These are phyloP conservation scores for Spergularia marina DNA, from an alignment of 148 eudicot genomes.

Conservation along the genomic window DNA sequence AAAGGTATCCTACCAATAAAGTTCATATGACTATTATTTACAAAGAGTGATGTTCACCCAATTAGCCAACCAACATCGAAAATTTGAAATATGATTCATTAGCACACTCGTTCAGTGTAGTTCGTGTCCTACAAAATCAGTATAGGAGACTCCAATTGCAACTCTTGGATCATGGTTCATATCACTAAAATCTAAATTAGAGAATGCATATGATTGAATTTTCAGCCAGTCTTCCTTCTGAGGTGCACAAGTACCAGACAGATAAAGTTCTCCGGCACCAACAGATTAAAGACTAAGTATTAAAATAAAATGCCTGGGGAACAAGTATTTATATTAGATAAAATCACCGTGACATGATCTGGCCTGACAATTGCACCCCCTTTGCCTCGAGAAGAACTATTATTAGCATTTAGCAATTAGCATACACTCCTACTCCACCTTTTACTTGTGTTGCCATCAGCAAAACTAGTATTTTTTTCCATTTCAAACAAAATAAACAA, in stretches of 20 bases:
- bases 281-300: background rate
- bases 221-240: background rate
- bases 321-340: background rate
- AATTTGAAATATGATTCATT: background rate
- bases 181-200: background rate
- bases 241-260: background rate
- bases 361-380: background rate
- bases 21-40: background rate
- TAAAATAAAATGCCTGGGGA: background rate
- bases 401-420: background rate
- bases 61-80: background rate
- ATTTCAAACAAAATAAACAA: background rate
- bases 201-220: background rate
- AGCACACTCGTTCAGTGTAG: background rate
- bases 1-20: background rate
- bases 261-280: background rate
- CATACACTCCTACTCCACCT: background rate
- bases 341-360: background rate
- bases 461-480: background rate
- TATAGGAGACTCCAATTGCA: background rate
- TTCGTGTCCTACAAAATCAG: background rate
- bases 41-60: background rate
- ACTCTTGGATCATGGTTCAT: background rate
- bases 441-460: background rate
- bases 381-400: background rate